Conservation (phyloP, 2,329 filamentous ascomycete species). For the Fusarium siculi region DNA sequence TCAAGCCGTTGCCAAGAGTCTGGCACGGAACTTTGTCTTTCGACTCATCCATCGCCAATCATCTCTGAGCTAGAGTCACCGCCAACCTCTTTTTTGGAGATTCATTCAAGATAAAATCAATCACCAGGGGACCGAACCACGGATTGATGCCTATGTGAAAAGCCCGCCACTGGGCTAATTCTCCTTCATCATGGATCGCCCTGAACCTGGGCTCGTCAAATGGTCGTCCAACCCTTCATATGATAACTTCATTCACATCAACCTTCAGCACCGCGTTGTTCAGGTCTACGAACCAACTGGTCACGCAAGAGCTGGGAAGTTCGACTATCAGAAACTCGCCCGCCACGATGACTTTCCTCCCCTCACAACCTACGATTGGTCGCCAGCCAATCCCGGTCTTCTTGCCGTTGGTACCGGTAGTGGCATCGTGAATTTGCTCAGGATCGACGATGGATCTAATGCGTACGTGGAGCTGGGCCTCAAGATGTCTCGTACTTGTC, state of each 20-base stretch:
- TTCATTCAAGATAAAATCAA: background rate
- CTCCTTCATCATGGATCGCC: constrained; percentile 62
- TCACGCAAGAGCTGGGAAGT: constrained; percentile 64
- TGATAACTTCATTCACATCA: constrained; percentile 73
- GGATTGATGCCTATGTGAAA: background rate
- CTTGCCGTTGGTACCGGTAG: constrained; percentile 80
- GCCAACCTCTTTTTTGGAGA: background rate
- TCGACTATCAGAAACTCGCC: constrained; percentile 67
- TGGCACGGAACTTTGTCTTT: background rate
- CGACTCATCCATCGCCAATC: background rate
- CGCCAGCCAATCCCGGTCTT: constrained; percentile 69
- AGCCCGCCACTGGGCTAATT: background rate
- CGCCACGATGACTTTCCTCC: constrained; percentile 72
- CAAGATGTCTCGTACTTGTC: constrained; percentile 80
- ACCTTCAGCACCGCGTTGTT: constrained; percentile 70
- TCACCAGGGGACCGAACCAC: background rate
- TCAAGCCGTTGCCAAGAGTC: background rate
- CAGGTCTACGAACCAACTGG: constrained; percentile 72
- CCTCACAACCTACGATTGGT: constrained; percentile 75
- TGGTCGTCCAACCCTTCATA: constrained; percentile 70
- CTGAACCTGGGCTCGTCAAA: constrained; percentile 71
- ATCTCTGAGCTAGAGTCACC: background rate
- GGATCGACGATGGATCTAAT: constrained; percentile 76
- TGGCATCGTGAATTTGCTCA: constrained; percentile 79
- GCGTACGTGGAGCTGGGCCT: constrained; percentile 73